Evolutionary conservation across 2,329 filamentous ascomycete species (phyloP).

Genomic region (Fusarium sp.): DNA sequence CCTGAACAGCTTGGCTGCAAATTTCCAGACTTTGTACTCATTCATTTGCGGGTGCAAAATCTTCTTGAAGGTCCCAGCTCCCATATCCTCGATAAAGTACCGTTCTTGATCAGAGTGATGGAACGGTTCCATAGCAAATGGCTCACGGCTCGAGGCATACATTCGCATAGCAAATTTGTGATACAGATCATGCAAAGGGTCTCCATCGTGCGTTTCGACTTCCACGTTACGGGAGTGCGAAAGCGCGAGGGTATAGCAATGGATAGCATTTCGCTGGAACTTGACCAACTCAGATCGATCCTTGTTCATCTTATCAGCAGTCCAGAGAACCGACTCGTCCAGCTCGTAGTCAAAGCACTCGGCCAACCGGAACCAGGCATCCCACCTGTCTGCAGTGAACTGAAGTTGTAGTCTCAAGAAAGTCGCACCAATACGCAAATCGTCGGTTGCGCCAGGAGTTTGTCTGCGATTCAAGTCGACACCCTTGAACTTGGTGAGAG

Average conservation of each 20-base stretch:
- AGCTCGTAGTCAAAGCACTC: slow-evolving; percentile 89
- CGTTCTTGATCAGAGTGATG: slow-evolving; percentile 63
- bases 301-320: slow-evolving; percentile 89
- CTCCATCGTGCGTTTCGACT: slow-evolving; percentile 56
- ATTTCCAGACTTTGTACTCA: slow-evolving; percentile 69
- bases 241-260: slow-evolving; percentile 74
- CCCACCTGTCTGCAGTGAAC: slow-evolving; percentile 83
- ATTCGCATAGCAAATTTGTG: slow-evolving; percentile 68
- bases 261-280: slow-evolving; percentile 81
- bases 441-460: slow-evolving; percentile 80
- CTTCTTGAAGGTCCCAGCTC: slow-evolving; percentile 59
- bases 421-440: slow-evolving; percentile 80
- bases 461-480: slow-evolving; percentile 77
- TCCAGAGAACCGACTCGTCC: slow-evolving; percentile 88
- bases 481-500: slow-evolving; percentile 81
- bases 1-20: slow-evolving; percentile 63
- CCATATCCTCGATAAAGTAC: slow-evolving; percentile 62
- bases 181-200: slow-evolving; percentile 66
- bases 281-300: slow-evolving; percentile 76
- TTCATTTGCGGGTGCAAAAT: slow-evolving; percentile 65
- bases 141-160: slow-evolving; percentile 68
- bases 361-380: slow-evolving; percentile 87
- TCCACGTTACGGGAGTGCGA: slow-evolving; percentile 61
- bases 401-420: slow-evolving; percentile 85
- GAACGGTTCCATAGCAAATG: slow-evolving; percentile 70